phyloP scores from a whole-genome alignment of 169 alveolate genomes.

The Plasmodium ovale region DNA sequence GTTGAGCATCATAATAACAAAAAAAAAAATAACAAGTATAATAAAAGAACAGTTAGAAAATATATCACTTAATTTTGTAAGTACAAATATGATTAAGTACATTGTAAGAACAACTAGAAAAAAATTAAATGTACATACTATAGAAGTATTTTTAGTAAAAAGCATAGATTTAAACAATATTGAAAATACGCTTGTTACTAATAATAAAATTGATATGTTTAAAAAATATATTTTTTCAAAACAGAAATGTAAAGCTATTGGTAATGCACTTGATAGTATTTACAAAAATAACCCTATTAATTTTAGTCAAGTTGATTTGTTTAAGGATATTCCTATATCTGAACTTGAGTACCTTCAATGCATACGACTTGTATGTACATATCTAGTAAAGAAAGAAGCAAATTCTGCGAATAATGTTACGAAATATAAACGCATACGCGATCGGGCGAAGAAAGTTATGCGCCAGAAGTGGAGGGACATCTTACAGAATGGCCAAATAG shows the following conservation, averaged over 20 bases:
- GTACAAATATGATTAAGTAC: conserved; percentile 12
- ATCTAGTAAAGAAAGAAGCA: not conserved
- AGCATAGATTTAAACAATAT: conserved; percentile 38
- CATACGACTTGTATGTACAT: conserved; percentile 2
- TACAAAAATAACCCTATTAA: not conserved
- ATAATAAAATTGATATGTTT: conserved; percentile 19
- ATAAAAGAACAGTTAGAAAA: conserved; percentile 1
- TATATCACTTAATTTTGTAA: not conserved
- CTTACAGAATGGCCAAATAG: too few relatives aligned
- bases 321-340: conserved; percentile 14
- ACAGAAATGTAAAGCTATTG: conserved; percentile 5
- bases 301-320: not conserved
- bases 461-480: too few relatives aligned
- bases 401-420: not conserved
- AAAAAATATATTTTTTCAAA: conserved; percentile 31
- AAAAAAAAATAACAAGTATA: conserved; percentile 21
- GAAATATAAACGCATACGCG: conserved; percentile 10
- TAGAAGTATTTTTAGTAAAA: conserved; percentile 1
- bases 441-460: too few relatives aligned
- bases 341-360: conserved; percentile 25
- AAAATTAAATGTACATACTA: conserved; percentile 5
- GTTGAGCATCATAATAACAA: conserved; percentile 25
- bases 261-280: not conserved
- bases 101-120: conserved; percentile 21
- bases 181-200: conserved; percentile 8